A percentile compares a stretch with the other conserved stretches of the same genome.
Evolutionary conservation across 129 eudicot species (phyloP).

Genomic region (Tanacetum coccineum): DNA sequence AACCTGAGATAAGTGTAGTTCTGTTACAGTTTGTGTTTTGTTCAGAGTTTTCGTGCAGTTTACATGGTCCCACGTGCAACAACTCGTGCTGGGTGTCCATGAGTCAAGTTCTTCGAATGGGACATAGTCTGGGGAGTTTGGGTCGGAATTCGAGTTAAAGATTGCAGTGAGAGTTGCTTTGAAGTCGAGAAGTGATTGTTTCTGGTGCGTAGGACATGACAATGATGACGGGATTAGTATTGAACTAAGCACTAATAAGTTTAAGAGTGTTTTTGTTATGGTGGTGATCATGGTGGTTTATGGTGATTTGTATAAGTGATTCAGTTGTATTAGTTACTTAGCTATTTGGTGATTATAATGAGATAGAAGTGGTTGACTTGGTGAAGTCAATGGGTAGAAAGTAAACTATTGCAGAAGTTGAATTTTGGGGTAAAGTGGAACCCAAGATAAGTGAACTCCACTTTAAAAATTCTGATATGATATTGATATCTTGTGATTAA

Average conservation of each 20-base stretch:
- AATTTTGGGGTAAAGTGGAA: slow-evolving; percentile 17
- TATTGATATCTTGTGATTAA: not conserved
- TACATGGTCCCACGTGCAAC: slow-evolving; percentile 55
- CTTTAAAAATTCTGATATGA: not conserved
- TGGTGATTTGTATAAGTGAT: not conserved
- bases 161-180: slow-evolving; percentile 36
- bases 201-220: slow-evolving; percentile 28
- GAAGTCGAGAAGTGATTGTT: slow-evolving; percentile 31
- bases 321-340: too few relatives aligned
- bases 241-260: slow-evolving; percentile 23
- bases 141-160: slow-evolving; percentile 32
- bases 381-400: slow-evolving; percentile 18
- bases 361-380: slow-evolving; percentile 6
- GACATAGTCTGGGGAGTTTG: slow-evolving; percentile 34
- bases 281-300: slow-evolving; percentile 15
- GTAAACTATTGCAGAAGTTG: slow-evolving; percentile 17
- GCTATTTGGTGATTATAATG: too few relatives aligned
- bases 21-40: slow-evolving; percentile 18
- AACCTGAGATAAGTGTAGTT: slow-evolving; percentile 29
- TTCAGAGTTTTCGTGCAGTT: slow-evolving; percentile 29
- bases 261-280: not conserved
- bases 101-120: slow-evolving; percentile 32
- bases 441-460: slow-evolving; percentile 10
- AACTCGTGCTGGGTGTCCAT: slow-evolving; percentile 43
- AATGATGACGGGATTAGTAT: slow-evolving; percentile 27